phyloP scores from a whole-genome alignment of 179 eudicot species.

The Carnegiea gigantea region DNA sequence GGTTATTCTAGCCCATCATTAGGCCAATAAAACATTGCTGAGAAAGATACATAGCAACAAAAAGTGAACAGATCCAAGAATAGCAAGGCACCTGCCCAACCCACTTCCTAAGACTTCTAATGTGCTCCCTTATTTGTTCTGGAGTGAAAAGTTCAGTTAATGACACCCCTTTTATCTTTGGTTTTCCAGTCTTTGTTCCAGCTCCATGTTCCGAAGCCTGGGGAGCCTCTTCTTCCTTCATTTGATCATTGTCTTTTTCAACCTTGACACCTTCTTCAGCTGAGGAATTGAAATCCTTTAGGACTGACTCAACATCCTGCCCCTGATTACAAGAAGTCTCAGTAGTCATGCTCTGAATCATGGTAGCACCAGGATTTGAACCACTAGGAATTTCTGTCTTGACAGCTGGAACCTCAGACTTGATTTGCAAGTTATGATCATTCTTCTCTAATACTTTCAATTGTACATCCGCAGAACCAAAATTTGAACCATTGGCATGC shows the following conservation, averaged over 20 bases:
- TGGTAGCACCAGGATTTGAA: constrained; percentile 31
- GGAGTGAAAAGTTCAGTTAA: constrained; percentile 93
- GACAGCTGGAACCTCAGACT: constrained; percentile 53
- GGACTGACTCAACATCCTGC: constrained; percentile 39
- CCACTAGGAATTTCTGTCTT: constrained; percentile 46
- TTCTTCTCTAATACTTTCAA: constrained; percentile 37
- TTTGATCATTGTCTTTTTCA: constrained; percentile 52
- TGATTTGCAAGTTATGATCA: constrained; percentile 33
- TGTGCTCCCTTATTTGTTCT: constrained; percentile 90
- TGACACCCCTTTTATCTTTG: constrained; percentile 90
- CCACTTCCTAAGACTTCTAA: constrained; percentile 88
- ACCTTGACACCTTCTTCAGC: constrained; percentile 40
- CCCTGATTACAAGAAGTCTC: constrained; percentile 39
- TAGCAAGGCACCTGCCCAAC: constrained; percentile 86
- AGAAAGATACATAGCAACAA: background rate
- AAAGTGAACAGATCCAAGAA: background rate
- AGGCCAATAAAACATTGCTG: background rate
- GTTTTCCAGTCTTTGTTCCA: constrained; percentile 85
- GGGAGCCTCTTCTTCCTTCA: constrained; percentile 47
- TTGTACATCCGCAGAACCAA: constrained; percentile 31
- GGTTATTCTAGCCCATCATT: background rate
- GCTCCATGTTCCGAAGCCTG: constrained; percentile 50
- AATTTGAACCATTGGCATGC: constrained; percentile 31
- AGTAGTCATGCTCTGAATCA: constrained; percentile 39
- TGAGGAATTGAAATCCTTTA: constrained; percentile 34